Base-by-base conservation (phyloP, 2,329 filamentous ascomycete genomes). In the Raffaelea ambrosiae region DNA sequence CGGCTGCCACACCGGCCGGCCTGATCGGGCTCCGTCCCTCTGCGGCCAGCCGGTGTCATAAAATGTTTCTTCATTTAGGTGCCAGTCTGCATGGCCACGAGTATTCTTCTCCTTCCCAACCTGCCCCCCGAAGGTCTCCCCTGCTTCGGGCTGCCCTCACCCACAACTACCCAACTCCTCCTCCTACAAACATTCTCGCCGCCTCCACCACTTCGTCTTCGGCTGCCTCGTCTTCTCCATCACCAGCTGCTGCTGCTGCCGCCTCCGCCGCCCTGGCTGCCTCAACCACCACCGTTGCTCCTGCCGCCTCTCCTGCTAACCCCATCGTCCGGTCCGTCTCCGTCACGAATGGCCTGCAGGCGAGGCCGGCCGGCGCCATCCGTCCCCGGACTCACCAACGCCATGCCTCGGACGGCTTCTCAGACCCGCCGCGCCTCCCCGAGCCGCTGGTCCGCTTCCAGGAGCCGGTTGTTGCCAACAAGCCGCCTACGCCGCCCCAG, bases 51-150 rank as follows among this genome's bases (percentile, higher is more conserved):
- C 40, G 40, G 40, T 29, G 7, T 29, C 26, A 51, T 58, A 63
- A 51, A 53, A 81, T 81, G 77, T 77, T 81, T 58, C 64, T 81
- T 31, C 77, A 81, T 57, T 69, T 75, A 18, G 77, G 75, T 41
- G 77, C 77, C 44, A 74, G 76, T 62, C 66, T 81, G 19, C 76
- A 81, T 58, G 77, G 76, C 59, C 77, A 80, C 58, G 76, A 80
- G 58, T 80, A 75, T 56, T 77, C 75, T 26, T 58, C 59, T 36
- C 54, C 62, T 47, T 63, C 61, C 53, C 60, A 62, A 38, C 57
- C 60, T 21, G 60, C 56, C 39, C 58, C 56, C 50, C 54, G 59
- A 53, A 66, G 65, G 38, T 59, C 65, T n/a, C 62, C 67, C 11
- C 63, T 73, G 5, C 54, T 74, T 33, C 65, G 67, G 46, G 69